A percentile compares a stretch with the other conserved stretches of the same genome.
phyloP scores from a whole-genome alignment of 345 rosid species.

The Gossypium bickii region DNA sequence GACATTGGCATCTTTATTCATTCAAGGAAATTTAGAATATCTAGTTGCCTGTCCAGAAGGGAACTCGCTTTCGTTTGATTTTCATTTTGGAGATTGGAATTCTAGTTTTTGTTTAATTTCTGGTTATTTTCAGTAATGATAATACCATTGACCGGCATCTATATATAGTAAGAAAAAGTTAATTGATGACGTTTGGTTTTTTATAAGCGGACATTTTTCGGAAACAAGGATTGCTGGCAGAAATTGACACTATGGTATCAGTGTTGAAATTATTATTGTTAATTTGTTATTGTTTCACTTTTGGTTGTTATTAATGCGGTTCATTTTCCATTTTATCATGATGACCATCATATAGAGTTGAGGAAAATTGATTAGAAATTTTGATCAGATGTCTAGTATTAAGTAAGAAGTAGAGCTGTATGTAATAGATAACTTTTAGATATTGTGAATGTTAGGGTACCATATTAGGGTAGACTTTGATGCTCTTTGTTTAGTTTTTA shows the following conservation, averaged over 20 bases:
- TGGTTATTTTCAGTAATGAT: background rate
- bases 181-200: background rate
- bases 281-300: background rate
- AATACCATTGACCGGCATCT: background rate
- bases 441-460: background rate
- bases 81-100: background rate
- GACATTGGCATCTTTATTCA: background rate
- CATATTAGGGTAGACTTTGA: background rate
- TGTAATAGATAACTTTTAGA: background rate
- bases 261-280: conserved; percentile 6
- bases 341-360: background rate
- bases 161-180: background rate
- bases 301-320: background rate
- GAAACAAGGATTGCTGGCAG: background rate
- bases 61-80: background rate
- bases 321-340: background rate
- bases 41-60: background rate
- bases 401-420: conserved; percentile 1
- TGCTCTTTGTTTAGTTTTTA: background rate
- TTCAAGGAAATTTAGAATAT: background rate
- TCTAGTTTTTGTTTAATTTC: conserved; percentile 3
- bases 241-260: background rate
- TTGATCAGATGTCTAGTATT: background rate
- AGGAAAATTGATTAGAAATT: background rate
- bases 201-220: background rate